phyloP scores from a whole-genome alignment of 148 eudicot species.

The Fallopia convolvulus region DNA sequence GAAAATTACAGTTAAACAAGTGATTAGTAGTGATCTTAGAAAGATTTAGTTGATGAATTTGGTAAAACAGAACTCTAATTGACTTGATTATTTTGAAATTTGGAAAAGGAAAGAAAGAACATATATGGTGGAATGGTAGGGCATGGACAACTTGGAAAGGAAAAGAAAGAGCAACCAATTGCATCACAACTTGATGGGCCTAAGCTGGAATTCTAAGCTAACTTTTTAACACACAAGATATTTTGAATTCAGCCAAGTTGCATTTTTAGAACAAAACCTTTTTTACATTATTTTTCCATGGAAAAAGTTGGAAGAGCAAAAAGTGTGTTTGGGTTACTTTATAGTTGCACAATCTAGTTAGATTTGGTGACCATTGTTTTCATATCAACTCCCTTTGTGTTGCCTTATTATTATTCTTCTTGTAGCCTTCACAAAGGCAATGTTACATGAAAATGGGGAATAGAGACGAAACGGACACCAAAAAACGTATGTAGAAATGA shows the following conservation, averaged over 20 bases:
- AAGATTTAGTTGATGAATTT: too few relatives aligned
- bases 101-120: neutral
- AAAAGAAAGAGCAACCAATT: neutral
- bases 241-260: neutral
- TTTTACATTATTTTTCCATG: neutral
- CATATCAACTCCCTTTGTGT: too few relatives aligned
- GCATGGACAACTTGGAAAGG: neutral
- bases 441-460: too few relatives aligned
- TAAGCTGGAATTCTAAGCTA: neutral
- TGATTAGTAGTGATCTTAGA: too few relatives aligned
- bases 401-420: too few relatives aligned
- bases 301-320: neutral
- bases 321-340: neutral
- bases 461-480: too few relatives aligned
- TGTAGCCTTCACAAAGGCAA: too few relatives aligned
- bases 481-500: too few relatives aligned
- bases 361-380: neutral
- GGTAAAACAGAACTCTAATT: neutral
- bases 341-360: neutral
- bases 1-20: too few relatives aligned
- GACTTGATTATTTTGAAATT: neutral
- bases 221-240: too few relatives aligned
- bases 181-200: neutral
- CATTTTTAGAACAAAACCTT: neutral
- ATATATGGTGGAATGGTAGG: neutral